Evolutionary conservation across 495 filamentous ascomycete genomes (phyloP).

Genomic region (Aspergillus nanangensis): DNA sequence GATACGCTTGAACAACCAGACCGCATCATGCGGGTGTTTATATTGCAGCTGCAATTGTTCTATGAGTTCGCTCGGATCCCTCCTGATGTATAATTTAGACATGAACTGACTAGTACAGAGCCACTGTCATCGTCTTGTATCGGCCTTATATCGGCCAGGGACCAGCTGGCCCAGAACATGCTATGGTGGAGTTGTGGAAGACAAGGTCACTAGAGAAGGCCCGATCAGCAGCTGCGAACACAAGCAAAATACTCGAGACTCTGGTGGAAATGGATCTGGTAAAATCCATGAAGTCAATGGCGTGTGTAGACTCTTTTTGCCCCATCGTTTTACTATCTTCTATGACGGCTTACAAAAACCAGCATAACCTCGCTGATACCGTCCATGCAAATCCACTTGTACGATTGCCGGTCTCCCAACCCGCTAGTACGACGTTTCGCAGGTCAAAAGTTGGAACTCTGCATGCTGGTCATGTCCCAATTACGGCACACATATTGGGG

Average conservation of each 20-base stretch:
- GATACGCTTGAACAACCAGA: no score
- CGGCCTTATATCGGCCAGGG: background rate
- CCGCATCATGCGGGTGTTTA: no score
- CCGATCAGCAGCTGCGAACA: background rate
- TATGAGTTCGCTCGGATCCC: no score
- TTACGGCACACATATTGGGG: background rate
- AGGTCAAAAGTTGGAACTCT: background rate
- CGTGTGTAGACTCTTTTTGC: background rate
- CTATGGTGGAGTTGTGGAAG: background rate
- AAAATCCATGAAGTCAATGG: background rate
- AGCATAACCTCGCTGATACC: constrained; percentile 1
- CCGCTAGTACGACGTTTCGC: constrained; percentile 2
- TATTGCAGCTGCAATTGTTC: no score
- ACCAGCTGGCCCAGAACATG: background rate
- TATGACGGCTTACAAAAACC: background rate
- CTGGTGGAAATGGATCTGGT: constrained; percentile 4
- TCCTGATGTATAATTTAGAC: no score
- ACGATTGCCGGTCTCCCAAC: background rate
- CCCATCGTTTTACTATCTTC: background rate
- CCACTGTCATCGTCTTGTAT: background rate
- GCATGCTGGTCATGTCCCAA: constrained; percentile 4
- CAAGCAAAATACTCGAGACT: constrained; percentile 1
- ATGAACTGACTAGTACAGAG: background rate
- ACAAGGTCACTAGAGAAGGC: background rate
- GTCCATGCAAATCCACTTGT: constrained; percentile 5